Evolutionary conservation across 768 basidiomycete genomes (phyloP).

Genomic region (Lentinula boryana): DNA sequence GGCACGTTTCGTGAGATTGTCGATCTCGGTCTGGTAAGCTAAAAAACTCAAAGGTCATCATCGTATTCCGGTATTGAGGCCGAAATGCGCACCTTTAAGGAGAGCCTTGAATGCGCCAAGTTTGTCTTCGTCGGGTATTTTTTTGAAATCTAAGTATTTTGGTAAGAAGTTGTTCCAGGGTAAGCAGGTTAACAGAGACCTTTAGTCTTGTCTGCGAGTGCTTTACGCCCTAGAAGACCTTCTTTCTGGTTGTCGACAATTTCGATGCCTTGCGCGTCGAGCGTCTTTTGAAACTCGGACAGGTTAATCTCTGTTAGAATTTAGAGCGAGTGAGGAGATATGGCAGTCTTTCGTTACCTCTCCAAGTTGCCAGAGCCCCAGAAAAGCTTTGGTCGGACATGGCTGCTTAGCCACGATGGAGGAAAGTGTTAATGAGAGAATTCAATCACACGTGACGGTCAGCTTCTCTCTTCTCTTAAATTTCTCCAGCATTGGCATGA

Average conservation of each 20-base stretch:
- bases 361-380: constrained; percentile 90
- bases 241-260: constrained; percentile 99
- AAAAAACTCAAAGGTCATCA: constrained; percentile 4
- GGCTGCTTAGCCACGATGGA: too few species aligned
- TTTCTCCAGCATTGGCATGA: constrained; percentile 18
- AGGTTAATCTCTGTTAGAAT: constrained; percentile 69
- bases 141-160: constrained; percentile 81
- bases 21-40: constrained; percentile 98
- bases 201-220: constrained; percentile 92
- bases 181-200: constrained; percentile 40
- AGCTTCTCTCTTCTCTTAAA: not conserved
- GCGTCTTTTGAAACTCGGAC: constrained; percentile 83
- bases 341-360: constrained; percentile 42
- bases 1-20: constrained; percentile 87
- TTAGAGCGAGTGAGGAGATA: not conserved
- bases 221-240: constrained; percentile 88
- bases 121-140: constrained; percentile 88
- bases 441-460: constrained; percentile 14
- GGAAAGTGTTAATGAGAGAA: not conserved
- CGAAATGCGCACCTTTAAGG: constrained; percentile 58
- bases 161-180: not conserved
- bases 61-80: not conserved
- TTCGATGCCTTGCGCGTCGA: constrained; percentile 91
- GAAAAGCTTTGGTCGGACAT: constrained; percentile 77
- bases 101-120: constrained; percentile 82